These are phyloP conservation scores for Globisporangium ultimum DNA, from an alignment of 352 stramenopile genomes.

Conservation along the genomic window DNA sequence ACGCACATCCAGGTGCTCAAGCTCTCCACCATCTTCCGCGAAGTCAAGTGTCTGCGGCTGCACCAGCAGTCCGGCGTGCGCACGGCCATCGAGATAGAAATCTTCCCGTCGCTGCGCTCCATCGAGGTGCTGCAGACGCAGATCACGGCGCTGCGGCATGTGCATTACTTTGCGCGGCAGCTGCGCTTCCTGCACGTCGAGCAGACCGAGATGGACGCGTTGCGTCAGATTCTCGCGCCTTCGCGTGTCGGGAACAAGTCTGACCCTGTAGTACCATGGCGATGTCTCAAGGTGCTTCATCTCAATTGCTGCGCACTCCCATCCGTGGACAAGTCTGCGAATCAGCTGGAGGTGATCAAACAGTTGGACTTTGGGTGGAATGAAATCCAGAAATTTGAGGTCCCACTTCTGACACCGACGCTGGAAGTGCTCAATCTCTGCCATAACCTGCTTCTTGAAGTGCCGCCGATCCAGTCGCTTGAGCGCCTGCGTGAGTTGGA, in stretches of 20 bases:
- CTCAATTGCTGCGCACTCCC: conserved; percentile 66
- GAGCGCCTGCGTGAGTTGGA: conserved; percentile 46
- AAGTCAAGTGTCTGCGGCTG: conserved; percentile 65
- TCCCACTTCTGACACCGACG: conserved; percentile 21
- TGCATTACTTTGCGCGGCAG: conserved; percentile 71
- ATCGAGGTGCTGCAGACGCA: conserved; percentile 64
- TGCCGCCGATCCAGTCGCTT: conserved; percentile 46
- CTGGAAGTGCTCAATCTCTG: conserved; percentile 60
- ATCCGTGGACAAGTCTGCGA: conserved; percentile 50
- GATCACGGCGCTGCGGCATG: conserved; percentile 31
- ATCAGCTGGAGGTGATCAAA: conserved; percentile 36
- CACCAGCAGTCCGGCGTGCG: conserved; percentile 39
- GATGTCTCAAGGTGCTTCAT: conserved; percentile 45
- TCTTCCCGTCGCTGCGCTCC: conserved; percentile 71
- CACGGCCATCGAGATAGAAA: conserved; percentile 62
- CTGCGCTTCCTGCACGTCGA: conserved; percentile 67
- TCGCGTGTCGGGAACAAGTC: not conserved
- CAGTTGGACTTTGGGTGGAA: conserved; percentile 76
- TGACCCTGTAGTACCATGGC: conserved; percentile 23
- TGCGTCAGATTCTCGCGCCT: conserved; percentile 46
- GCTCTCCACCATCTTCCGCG: conserved; percentile 77
- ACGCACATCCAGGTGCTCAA: conserved; percentile 86
- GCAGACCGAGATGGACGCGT: conserved; percentile 43
- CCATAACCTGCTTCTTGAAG: conserved; percentile 51
- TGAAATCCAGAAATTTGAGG: conserved; percentile 42